A percentile compares a stretch with the other conserved stretches of the same genome.
phyloP scores from a whole-genome alignment of 768 basidiomycete species.

The Cystobasidium ongulense region DNA sequence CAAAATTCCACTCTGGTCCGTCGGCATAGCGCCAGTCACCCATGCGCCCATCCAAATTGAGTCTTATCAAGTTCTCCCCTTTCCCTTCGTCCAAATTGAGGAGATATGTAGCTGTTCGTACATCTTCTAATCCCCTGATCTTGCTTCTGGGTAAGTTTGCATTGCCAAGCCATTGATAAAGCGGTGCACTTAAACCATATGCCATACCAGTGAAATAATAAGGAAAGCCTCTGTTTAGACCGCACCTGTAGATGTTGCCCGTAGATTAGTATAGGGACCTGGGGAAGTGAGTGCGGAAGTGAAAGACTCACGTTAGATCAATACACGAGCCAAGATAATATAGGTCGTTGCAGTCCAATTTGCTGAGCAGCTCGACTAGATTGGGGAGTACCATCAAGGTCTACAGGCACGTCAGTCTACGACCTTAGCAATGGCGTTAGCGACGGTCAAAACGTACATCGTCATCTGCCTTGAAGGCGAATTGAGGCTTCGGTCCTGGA shows the following conservation, averaged over 20 bases:
- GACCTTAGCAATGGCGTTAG: background rate
- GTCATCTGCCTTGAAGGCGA: constrained; percentile 29
- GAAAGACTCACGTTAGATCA: background rate
- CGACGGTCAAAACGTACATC: constrained; percentile 1
- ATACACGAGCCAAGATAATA: constrained; percentile 18
- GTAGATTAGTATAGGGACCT: constrained; percentile 2
- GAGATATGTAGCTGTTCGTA: constrained; percentile 1
- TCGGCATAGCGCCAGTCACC: background rate
- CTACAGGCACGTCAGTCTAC: background rate
- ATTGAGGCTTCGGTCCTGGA: constrained; percentile 1
- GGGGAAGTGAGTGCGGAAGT: background rate
- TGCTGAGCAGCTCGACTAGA: background rate
- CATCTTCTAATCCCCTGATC: constrained; percentile 19
- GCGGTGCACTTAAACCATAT: constrained; percentile 10
- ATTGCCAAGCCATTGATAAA: constrained; percentile 26
- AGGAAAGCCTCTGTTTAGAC: background rate
- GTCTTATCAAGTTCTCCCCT: background rate
- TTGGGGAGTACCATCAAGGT: background rate
- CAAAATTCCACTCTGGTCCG: background rate
- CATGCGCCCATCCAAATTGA: constrained; percentile 21
- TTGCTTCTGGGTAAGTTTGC: background rate
- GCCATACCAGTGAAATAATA: constrained; percentile 19
- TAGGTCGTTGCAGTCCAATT: constrained; percentile 9
- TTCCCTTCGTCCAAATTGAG: background rate
- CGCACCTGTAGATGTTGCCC: background rate